A percentile compares a stretch with the other conserved stretches of the same genome.
Conservation (phyloP, 805 yeast species). For the Ogataea pignaliae region DNA sequence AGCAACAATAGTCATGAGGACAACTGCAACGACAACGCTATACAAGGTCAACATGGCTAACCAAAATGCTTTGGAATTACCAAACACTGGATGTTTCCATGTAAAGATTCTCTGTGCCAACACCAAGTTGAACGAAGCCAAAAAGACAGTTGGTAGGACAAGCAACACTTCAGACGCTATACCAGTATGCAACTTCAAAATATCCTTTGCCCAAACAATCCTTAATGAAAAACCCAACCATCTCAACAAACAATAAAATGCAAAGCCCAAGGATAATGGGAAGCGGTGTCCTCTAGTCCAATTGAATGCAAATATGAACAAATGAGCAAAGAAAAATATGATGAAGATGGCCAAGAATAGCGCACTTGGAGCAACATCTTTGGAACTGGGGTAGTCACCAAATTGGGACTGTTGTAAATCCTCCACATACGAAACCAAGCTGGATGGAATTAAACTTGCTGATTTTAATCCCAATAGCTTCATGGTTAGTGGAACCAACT, state of each 20-base stretch:
- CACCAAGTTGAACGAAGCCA: slow-evolving; percentile 57
- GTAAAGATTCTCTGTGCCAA: slow-evolving; percentile 71
- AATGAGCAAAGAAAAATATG: slow-evolving; percentile 44
- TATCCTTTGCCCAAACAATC: slow-evolving; percentile 53
- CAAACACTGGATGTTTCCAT: slow-evolving; percentile 73
- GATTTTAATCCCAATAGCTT: slow-evolving; percentile 12
- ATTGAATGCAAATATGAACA: slow-evolving; percentile 44
- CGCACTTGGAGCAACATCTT: slow-evolving; percentile 58
- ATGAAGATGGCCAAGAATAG: slow-evolving; percentile 52
- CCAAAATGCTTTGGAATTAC: slow-evolving; percentile 50
- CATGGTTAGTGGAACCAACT: slow-evolving; percentile 31
- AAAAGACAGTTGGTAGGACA: slow-evolving; percentile 52
- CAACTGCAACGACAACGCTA: slow-evolving; percentile 48
- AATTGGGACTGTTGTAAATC: slow-evolving; percentile 46
- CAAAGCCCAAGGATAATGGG: slow-evolving; percentile 48
- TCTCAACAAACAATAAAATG: slow-evolving; percentile 48
- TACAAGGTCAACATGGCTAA: slow-evolving; percentile 45
- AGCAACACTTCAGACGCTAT: slow-evolving; percentile 53
- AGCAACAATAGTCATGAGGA: slow-evolving; percentile 66
- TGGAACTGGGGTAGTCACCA: slow-evolving; percentile 55
- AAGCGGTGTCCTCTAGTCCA: slow-evolving; percentile 55
- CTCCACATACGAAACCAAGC: slow-evolving; percentile 33
- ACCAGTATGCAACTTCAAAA: slow-evolving; percentile 43
- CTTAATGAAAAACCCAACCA: slow-evolving; percentile 57
- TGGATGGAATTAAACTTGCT: slow-evolving; percentile 34